Evolutionary conservation across 139 green algal genomes (phyloP).

Genomic region (Chara braunii): DNA sequence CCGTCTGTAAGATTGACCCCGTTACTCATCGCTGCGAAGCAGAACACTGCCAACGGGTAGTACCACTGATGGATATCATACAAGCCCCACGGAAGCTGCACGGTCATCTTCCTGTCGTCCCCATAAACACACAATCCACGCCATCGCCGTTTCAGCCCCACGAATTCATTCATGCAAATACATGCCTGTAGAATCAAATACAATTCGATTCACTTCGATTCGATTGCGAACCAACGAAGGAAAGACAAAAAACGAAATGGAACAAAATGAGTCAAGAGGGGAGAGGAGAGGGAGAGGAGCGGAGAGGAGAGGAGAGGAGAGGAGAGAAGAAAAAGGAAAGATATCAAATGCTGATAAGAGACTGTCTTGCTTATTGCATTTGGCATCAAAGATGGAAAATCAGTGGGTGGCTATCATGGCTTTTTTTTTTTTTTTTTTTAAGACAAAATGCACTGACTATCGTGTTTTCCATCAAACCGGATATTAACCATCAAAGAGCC

Average conservation of each 20-base stretch:
- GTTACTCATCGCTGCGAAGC: conserved; percentile 46
- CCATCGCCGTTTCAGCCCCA: neutral
- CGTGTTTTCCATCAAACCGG: too few relatives aligned
- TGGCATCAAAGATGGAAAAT: too few relatives aligned
- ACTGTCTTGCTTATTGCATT: too few relatives aligned
- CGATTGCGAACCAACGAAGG: too few relatives aligned
- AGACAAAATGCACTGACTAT: too few relatives aligned
- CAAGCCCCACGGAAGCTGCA: conserved; percentile 8
- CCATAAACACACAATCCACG: neutral
- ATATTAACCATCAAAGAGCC: too few relatives aligned
- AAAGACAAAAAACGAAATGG: neutral
- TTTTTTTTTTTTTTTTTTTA: too few relatives aligned
- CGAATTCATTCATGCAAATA: neutral
- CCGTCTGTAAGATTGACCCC: conserved; percentile 56
- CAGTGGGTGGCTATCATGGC: too few relatives aligned
- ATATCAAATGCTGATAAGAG: too few relatives aligned
- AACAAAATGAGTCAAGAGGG: conserved; percentile 1
- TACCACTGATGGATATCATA: conserved; percentile 18
- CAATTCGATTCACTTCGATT: too few relatives aligned
- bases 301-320: conserved; percentile 3
- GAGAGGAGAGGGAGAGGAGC: neutral
- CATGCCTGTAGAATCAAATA: too few relatives aligned
- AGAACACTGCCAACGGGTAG: conserved; percentile 35
- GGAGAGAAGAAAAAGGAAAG: too few relatives aligned
- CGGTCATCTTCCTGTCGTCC: conserved; percentile 19